These are phyloP conservation scores for Vanrija pseudolonga DNA, from an alignment of 1,284 basidiomycete genomes.

Conservation along the genomic window DNA sequence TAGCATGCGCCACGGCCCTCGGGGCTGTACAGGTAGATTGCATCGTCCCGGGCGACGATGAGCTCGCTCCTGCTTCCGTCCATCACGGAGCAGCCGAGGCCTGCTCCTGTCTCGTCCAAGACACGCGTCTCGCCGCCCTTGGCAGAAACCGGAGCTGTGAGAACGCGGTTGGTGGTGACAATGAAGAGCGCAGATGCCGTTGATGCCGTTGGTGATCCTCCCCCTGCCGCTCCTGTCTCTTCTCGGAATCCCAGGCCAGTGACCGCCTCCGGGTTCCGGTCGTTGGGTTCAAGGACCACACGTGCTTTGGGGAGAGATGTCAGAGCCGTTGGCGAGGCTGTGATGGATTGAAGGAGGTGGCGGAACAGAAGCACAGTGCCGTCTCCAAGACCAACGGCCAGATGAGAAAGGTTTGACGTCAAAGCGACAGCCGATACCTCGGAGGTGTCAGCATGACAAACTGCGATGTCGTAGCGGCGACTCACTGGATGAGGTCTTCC, in stretches of 20 bases:
- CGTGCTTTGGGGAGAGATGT: conserved; percentile 74
- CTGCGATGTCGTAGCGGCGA: conserved; percentile 4
- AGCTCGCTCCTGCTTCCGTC: conserved; percentile 68
- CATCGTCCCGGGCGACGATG: conserved; percentile 85
- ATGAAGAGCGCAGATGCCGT: conserved; percentile 71
- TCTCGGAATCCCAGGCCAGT: conserved; percentile 87
- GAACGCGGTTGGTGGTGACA: conserved; percentile 77
- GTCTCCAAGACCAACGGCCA: conserved; percentile 87
- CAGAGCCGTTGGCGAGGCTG: conserved; percentile 56
- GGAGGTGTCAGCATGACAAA: background rate
- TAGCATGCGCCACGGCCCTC: conserved; percentile 82
- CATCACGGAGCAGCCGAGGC: conserved; percentile 77
- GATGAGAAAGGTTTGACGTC: conserved; percentile 73
- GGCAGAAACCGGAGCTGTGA: conserved; percentile 63
- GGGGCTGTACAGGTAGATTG: conserved; percentile 78
- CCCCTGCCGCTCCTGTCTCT: background rate
- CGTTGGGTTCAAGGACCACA: conserved; percentile 66
- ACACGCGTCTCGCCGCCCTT: conserved; percentile 63
- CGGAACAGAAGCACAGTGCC: conserved; percentile 91
- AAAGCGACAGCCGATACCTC: conserved; percentile 78
- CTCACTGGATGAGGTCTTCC: conserved; percentile 76
- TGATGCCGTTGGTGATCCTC: background rate
- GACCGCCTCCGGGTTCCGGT: conserved; percentile 67
- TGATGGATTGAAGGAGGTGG: conserved; percentile 81
- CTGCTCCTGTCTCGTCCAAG: conserved; percentile 82